Evolutionary conservation across 2,329 filamentous ascomycete species (phyloP).

Genomic region (Nothophoma quercina): DNA sequence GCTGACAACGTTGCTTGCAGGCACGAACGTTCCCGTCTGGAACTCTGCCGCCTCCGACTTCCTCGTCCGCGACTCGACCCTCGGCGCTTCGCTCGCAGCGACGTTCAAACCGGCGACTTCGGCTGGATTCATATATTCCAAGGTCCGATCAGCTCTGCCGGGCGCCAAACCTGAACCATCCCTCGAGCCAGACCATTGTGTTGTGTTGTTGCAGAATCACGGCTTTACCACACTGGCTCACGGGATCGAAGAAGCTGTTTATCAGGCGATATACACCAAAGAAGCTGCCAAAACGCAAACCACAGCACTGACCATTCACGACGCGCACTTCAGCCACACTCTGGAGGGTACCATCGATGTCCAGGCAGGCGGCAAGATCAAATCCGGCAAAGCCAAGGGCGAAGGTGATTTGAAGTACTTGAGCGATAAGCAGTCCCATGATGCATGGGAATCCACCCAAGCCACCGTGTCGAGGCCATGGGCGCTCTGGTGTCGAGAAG

Average conservation of each 20-base stretch:
- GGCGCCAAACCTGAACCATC: constrained; percentile 41
- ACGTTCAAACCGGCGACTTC: constrained; percentile 49
- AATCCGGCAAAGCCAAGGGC: constrained; percentile 51
- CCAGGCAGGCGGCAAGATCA: constrained; percentile 50
- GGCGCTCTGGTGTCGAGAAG: constrained; percentile 54
- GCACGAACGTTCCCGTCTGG: constrained; percentile 47
- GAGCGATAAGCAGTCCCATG: constrained; percentile 52
- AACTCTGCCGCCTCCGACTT: constrained; percentile 44
- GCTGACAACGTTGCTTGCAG: constrained; percentile 20
- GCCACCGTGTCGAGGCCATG: constrained; percentile 50
- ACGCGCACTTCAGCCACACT: constrained; percentile 45
- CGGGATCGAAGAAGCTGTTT: constrained; percentile 56
- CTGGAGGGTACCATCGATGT: constrained; percentile 52
- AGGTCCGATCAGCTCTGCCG: constrained; percentile 47
- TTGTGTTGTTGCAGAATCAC: constrained; percentile 54
- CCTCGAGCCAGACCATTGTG: constrained; percentile 45
- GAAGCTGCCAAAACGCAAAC: constrained; percentile 53
- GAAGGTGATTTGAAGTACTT: constrained; percentile 54
- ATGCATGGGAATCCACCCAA: constrained; percentile 50
- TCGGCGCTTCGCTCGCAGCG: constrained; percentile 47
- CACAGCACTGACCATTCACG: constrained; percentile 44
- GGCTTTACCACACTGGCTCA: constrained; percentile 55
- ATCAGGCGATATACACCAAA: constrained; percentile 54
- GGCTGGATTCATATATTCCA: constrained; percentile 48
- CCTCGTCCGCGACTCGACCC: constrained; percentile 41